Evolutionary conservation across 495 filamentous ascomycete genomes (phyloP).

Genomic region (Aspergillus saccharolyticus): DNA sequence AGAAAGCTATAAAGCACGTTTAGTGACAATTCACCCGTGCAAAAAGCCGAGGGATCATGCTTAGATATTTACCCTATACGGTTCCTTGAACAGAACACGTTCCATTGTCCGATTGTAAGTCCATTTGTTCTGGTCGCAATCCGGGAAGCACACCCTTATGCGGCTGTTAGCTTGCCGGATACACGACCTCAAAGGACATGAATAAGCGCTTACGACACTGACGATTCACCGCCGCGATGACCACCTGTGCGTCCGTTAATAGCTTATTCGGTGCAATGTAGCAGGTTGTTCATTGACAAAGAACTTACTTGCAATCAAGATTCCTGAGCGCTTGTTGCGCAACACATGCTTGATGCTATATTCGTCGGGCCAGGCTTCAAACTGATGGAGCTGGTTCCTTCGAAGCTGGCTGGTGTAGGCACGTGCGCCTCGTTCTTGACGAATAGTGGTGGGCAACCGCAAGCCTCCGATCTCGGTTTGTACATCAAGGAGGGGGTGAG

Average conservation of each 20-base stretch:
- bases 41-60: neutral
- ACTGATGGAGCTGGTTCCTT: conserved; percentile 29
- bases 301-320: conserved; percentile 34
- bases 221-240: conserved; percentile 28
- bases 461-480: conserved; percentile 27
- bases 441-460: conserved; percentile 10
- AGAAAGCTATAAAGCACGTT: conserved; percentile 30
- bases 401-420: conserved; percentile 32
- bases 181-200: neutral
- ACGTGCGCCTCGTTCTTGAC: conserved; percentile 25
- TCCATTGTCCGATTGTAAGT: conserved; percentile 37
- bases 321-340: conserved; percentile 33
- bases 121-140: conserved; percentile 31
- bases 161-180: conserved; percentile 7
- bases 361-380: conserved; percentile 30
- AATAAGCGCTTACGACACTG: conserved; percentile 30
- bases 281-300: neutral
- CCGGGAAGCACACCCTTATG: conserved; percentile 35
- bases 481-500: conserved; percentile 25
- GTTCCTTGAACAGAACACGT: conserved; percentile 31
- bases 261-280: neutral
- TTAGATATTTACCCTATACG: conserved; percentile 26
- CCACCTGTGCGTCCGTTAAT: conserved; percentile 25
- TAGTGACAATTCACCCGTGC: no score
- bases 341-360: conserved; percentile 33